Evolutionary conservation across 2,329 filamentous ascomycete species (phyloP), one percentile per base, ranked within the genome.

Genomic region (Clonostachys rosea): DNA sequence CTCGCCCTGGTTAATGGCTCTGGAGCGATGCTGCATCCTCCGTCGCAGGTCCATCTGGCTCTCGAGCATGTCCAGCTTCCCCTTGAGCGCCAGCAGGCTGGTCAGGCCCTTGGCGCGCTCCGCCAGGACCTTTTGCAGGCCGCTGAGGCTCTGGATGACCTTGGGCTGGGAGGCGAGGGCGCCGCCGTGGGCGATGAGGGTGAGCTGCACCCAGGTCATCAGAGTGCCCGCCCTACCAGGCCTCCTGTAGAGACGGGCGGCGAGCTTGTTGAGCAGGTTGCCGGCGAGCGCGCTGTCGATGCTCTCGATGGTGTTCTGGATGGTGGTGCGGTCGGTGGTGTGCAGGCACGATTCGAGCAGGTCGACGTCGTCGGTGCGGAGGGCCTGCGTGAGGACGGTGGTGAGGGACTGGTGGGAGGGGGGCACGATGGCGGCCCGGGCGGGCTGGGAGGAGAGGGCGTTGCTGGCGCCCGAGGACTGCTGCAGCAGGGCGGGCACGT

Each of bases 121-220:
- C 52, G 91, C 86, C 50, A 97, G 80, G 16, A 97, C 92, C 61
- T 87, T 86, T 65, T 92, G 89, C 47, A 99, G 75, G 39, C 87
- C 84, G 43, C 81, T 77, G 50, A 99, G 79, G 61, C 86, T 85
- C 60, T 85, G 84, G 55, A 94, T 78, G 36, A 96, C 76, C 53
- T 91, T 86, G n/a, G 88, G 83, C 64, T 95, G 89, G 34, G 86
- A 86, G 11, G 91, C 89, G 44, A 99, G 76, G 46, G 91, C 91
- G 54, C 92, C 94, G 54, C 94, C 94, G 62, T 99, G 94, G 2
- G 89, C 86, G 34, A 96, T 83, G 47, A 96, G 80, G 2, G 90
- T 92, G 89, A 91, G 96, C 68, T 96, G 91, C 40, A 97, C 87
- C 91, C 94, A 99, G 14, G 87, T 82, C 79, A 96, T 91, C 34